These are phyloP conservation scores for Ensete ventricosum DNA, from an alignment of 176 grass and related monocot species.

Conservation along the genomic window DNA sequence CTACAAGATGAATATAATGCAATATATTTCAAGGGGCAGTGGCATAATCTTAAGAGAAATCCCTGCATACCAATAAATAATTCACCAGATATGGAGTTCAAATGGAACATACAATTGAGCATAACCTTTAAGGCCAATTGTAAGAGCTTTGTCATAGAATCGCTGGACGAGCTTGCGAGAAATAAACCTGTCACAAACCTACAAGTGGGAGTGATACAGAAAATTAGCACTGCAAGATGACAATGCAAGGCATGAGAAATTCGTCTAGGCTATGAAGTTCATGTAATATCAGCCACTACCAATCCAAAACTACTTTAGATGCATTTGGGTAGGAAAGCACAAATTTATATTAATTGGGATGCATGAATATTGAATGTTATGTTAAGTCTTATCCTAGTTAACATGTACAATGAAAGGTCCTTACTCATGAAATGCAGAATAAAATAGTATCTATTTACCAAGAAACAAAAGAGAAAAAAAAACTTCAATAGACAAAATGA, in stretches of 20 bases:
- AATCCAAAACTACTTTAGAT: background rate
- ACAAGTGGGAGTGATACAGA: conserved; percentile 22
- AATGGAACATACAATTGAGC: conserved; percentile 70
- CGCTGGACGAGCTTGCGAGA: conserved; percentile 74
- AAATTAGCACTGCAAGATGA: conserved; percentile 18
- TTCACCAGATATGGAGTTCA: conserved; percentile 9
- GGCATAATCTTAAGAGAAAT: background rate
- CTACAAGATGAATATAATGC: background rate
- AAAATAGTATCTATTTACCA: background rate
- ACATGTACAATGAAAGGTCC: background rate
- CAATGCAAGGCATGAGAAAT: background rate
- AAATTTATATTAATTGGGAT: background rate
- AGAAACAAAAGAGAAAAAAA: background rate
- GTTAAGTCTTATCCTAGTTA: background rate
- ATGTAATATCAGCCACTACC: background rate
- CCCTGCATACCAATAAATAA: background rate
- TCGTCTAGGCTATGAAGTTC: too few relatives aligned
- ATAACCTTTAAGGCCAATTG: conserved; percentile 93
- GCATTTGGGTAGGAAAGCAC: background rate
- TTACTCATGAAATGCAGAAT: background rate
- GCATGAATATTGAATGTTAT: background rate
- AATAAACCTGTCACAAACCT: conserved; percentile 97
- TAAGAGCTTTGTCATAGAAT: conserved; percentile 82
- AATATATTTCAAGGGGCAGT: background rate
- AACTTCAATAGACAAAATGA: background rate